Conservation (phyloP, 164 flowering plant species). For the Nymphaea colorata region DNA sequence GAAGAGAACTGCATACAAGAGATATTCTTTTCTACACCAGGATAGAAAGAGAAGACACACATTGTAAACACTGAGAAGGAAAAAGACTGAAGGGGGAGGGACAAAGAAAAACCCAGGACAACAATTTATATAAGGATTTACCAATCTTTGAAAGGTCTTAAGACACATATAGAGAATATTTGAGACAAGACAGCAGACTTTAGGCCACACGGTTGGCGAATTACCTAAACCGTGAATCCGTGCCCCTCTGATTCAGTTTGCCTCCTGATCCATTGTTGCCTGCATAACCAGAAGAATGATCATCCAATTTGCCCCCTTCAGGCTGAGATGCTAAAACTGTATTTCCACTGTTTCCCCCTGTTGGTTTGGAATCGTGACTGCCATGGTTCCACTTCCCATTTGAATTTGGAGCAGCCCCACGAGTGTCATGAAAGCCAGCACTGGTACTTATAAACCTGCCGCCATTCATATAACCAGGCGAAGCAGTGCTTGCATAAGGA, state of each 20-base stretch:
- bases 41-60: too few relatives aligned
- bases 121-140: background rate
- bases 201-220: constrained; percentile 6
- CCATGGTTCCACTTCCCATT: constrained; percentile 13
- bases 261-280: constrained; percentile 6
- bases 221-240: constrained; percentile 11
- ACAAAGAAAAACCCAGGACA: background rate
- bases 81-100: background rate
- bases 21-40: too few relatives aligned
- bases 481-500: background rate
- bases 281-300: constrained; percentile 11
- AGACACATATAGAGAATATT: background rate
- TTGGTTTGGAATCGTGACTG: background rate
- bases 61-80: too few relatives aligned
- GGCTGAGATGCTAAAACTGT: constrained; percentile 1
- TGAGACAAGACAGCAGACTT: background rate
- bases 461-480: constrained; percentile 29
- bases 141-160: background rate
- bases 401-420: constrained; percentile 12
- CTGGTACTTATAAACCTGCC: constrained; percentile 16
- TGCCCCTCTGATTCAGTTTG: constrained; percentile 9
- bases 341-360: background rate
- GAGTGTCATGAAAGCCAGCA: constrained; percentile 15
- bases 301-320: constrained; percentile 18
- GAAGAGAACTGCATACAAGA: too few relatives aligned